Conservation (phyloP, 2,329 filamentous ascomycete genomes). For the Zelopaecilomyces penicillatus region DNA sequence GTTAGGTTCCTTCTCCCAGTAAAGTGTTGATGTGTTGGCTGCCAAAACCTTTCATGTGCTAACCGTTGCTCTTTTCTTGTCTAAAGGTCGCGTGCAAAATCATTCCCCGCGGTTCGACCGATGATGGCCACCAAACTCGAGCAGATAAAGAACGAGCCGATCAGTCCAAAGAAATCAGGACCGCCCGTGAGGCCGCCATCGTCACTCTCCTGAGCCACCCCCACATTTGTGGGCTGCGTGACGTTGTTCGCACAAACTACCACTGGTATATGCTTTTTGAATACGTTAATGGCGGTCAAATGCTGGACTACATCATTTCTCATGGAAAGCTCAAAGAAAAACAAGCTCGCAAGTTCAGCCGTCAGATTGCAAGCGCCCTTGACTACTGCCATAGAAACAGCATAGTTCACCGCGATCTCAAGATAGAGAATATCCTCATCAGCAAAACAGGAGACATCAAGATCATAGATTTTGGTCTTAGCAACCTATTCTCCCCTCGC, state of each 20-base stretch:
- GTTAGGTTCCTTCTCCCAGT: constrained; percentile 16
- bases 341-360: constrained; percentile 92
- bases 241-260: constrained; percentile 91
- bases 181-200: constrained; percentile 90
- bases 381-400: constrained; percentile 98
- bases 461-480: constrained; percentile 97
- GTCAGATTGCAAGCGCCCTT: constrained; percentile 91
- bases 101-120: constrained; percentile 79
- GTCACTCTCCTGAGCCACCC: constrained; percentile 90
- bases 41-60: not conserved
- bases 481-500: constrained; percentile 85
- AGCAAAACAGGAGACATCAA: constrained; percentile 99
- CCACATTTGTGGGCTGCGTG: constrained; percentile 90
- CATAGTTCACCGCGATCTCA: constrained; percentile 93
- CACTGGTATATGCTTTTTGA: constrained; percentile 99
- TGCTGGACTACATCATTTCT: constrained; percentile 99
- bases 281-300: constrained; percentile 96
- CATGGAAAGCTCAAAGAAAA: constrained; percentile 97
- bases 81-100: constrained; percentile 89
- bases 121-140: constrained; percentile 66
- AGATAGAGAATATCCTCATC: constrained; percentile 99
- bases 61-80: constrained; percentile 2
- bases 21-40: not conserved
- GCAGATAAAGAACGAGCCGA: constrained; percentile 82
- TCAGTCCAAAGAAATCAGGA: constrained; percentile 92